A percentile compares a stretch with the other conserved stretches of the same genome.
These are phyloP conservation scores for Schizonepeta tenuifolia DNA, from an alignment of 257 asterid species.

Conservation along the genomic window DNA sequence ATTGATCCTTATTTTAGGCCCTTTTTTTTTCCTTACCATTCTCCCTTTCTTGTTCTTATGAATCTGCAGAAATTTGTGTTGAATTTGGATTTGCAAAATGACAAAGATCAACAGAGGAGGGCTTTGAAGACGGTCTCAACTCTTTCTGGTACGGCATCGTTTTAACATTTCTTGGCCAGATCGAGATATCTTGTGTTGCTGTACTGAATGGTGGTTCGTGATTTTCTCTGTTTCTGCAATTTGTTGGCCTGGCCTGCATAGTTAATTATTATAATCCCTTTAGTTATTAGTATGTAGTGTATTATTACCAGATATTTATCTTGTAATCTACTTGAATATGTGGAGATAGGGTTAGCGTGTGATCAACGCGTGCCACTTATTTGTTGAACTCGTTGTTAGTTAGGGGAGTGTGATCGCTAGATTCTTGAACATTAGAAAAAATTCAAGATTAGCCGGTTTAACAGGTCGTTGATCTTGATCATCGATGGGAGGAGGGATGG, in stretches of 20 bases:
- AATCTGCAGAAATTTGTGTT: constrained; percentile 68
- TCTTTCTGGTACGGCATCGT: constrained; percentile 58
- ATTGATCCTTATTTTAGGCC: not conserved
- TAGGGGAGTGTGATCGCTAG: no score
- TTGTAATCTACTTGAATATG: not conserved
- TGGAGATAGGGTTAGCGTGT: not conserved
- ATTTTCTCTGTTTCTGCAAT: constrained; percentile 1
- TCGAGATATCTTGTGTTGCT: not conserved
- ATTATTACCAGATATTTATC: not conserved
- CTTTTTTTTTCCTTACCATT: not conserved
- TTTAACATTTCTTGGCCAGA: not conserved
- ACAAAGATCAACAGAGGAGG: constrained; percentile 71
- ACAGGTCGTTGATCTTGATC: not conserved
- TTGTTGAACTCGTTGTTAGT: not conserved
- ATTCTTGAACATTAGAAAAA: no score
- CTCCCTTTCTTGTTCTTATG: not conserved
- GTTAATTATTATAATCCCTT: not conserved
- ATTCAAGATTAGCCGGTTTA: not conserved
- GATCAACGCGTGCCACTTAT: constrained; percentile 9
- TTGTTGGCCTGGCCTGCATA: not conserved
- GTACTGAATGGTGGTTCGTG: not conserved
- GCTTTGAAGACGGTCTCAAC: constrained; percentile 80
- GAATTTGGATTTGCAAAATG: constrained; percentile 70
- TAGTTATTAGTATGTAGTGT: not conserved
- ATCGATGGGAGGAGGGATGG: not conserved